Evolutionary conservation across 73 alveolate species (phyloP).

Genomic region (Paramecium caudatum): DNA sequence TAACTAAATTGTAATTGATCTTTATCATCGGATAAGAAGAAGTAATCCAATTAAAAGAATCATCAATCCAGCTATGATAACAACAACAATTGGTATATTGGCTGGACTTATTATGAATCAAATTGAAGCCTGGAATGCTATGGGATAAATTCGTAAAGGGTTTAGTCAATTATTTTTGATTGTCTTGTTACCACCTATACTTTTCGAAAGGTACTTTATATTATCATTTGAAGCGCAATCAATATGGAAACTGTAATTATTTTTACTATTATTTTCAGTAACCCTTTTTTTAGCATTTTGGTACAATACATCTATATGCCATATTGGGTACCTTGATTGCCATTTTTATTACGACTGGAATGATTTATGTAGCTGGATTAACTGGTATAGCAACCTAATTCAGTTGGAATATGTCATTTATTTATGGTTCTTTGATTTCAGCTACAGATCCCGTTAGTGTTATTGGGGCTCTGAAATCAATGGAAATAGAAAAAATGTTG

Average conservation of each 20-base stretch:
- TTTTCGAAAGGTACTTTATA: conserved; percentile 75
- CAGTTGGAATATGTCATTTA: conserved; percentile 79
- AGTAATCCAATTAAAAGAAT: background rate
- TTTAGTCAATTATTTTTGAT: conserved; percentile 75
- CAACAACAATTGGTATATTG: conserved; percentile 51
- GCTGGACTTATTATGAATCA: conserved; percentile 32
- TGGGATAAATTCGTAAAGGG: conserved; percentile 39
- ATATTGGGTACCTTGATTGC: conserved; percentile 89
- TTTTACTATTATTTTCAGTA: conserved; percentile 36
- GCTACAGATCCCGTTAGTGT: conserved; percentile 95
- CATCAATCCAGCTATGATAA: conserved; percentile 49
- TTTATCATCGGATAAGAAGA: background rate
- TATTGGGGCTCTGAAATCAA: conserved; percentile 81
- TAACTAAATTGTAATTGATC: background rate
- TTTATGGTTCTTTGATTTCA: conserved; percentile 89
- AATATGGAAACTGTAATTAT: conserved; percentile 84
- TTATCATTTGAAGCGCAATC: conserved; percentile 78
- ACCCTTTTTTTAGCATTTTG: conserved; percentile 85
- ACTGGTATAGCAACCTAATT: conserved; percentile 64
- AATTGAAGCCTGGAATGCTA: conserved; percentile 11
- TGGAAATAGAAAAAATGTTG: conserved; percentile 82
- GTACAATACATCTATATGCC: conserved; percentile 84
- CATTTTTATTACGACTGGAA: conserved; percentile 72
- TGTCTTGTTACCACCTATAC: conserved; percentile 82
- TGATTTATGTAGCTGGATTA: conserved; percentile 69